Evolutionary conservation across 345 rosid species (phyloP).

Genomic region (Brassica incana): DNA sequence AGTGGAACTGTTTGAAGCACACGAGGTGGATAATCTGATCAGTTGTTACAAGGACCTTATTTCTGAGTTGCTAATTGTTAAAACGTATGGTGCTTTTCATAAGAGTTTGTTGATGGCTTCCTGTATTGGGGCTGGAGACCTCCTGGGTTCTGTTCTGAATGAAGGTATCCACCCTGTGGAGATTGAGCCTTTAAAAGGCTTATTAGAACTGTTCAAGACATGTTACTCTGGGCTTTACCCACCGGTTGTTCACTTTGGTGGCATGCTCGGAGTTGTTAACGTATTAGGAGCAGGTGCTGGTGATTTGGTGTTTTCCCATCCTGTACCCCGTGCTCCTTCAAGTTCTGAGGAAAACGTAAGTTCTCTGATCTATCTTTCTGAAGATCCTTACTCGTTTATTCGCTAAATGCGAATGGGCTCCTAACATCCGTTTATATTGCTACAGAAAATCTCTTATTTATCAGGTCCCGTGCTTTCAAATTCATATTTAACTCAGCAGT

Average conservation of each 20-base stretch:
- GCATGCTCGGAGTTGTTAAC: slow-evolving; percentile 88
- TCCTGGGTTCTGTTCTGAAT: slow-evolving; percentile 63
- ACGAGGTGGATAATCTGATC: slow-evolving; percentile 59
- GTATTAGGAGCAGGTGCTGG: slow-evolving; percentile 87
- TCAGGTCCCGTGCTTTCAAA: slow-evolving; percentile 61
- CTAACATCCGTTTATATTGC: slow-evolving; percentile 32
- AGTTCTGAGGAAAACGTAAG: slow-evolving; percentile 56
- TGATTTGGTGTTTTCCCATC: slow-evolving; percentile 50
- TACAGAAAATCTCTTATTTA: slow-evolving; percentile 61
- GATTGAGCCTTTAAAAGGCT: slow-evolving; percentile 49
- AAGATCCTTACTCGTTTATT: slow-evolving; percentile 14
- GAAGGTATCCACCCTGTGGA: slow-evolving; percentile 74
- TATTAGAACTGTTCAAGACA: slow-evolving; percentile 64
- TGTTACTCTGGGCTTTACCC: slow-evolving; percentile 71
- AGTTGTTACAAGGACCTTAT: slow-evolving; percentile 61
- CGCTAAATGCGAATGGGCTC: slow-evolving; percentile 10
- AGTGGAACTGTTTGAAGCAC: slow-evolving; percentile 66
- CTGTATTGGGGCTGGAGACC: slow-evolving; percentile 76
- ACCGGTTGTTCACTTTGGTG: slow-evolving; percentile 66
- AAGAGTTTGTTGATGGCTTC: slow-evolving; percentile 80
- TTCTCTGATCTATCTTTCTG: slow-evolving; percentile 6
- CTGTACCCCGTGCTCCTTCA: slow-evolving; percentile 41
- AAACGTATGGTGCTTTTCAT: slow-evolving; percentile 58
- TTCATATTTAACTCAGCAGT: slow-evolving; percentile 50
- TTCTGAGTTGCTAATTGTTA: slow-evolving; percentile 62